These are phyloP conservation scores for Gaeumannomyces sp. DNA, from an alignment of 2,329 filamentous ascomycete species.

Conservation along the genomic window DNA sequence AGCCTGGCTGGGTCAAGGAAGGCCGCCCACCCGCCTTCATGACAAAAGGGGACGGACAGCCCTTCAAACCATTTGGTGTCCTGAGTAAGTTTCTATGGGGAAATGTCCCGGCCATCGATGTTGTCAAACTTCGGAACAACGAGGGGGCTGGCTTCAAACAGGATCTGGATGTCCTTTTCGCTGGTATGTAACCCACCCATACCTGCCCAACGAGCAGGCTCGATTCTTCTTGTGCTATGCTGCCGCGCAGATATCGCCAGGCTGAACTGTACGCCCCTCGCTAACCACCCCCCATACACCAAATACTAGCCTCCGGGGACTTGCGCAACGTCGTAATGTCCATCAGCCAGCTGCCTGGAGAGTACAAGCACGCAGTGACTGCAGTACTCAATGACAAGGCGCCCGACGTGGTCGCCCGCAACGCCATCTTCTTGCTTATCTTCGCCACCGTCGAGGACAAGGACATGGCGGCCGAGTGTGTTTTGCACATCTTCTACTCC, in stretches of 20 bases:
- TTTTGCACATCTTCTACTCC: slow-evolving; percentile 40
- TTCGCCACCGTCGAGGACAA: slow-evolving; percentile 11
- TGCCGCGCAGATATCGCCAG: too few species aligned
- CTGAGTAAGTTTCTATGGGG: too few species aligned
- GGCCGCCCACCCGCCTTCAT: too few species aligned
- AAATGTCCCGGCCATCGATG: too few species aligned
- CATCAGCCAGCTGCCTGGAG: slow-evolving; percentile 25
- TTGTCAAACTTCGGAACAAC: too few species aligned
- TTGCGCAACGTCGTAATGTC: slow-evolving; percentile 35
- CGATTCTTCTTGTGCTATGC: neutral
- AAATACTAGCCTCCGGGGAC: neutral
- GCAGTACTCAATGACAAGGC: slow-evolving; percentile 34
- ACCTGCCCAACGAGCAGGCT: neutral
- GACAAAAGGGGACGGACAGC: too few species aligned
- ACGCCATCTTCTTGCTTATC: slow-evolving; percentile 32
- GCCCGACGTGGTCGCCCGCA: slow-evolving; percentile 31
- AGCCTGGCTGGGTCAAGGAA: too few species aligned
- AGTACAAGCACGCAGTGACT: slow-evolving; percentile 20
- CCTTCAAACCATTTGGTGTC: too few species aligned
- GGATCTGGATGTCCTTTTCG: neutral
- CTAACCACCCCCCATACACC: neutral
- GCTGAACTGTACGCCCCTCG: too few species aligned
- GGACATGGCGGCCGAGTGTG: slow-evolving; percentile 11
- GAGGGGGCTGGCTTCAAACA: too few species aligned
- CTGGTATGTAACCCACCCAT: neutral